Evolutionary conservation across 257 asterid genomes (phyloP).

Genomic region (Solanum pinnatisectum): DNA sequence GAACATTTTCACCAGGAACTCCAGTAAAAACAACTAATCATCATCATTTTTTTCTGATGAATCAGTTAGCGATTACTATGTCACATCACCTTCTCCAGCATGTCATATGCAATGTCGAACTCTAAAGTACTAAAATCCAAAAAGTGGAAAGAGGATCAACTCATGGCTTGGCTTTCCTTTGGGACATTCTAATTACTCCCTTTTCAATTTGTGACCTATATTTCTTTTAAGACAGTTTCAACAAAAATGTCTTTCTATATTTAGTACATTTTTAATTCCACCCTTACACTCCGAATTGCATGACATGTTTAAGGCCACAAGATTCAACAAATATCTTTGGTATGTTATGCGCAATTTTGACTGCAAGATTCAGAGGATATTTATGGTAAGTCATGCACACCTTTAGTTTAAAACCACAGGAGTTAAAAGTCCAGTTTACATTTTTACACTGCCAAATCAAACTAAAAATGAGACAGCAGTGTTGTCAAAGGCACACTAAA

Average conservation of each 20-base stretch:
- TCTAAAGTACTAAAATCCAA: not conserved
- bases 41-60: not conserved
- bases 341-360: not conserved
- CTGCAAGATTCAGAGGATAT: not conserved
- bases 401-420: not conserved
- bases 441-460: not conserved
- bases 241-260: not conserved
- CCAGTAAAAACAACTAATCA: not conserved
- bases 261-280: not conserved
- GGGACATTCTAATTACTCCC: not conserved
- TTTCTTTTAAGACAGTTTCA: not conserved
- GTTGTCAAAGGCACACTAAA: not conserved
- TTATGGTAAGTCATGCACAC: not conserved
- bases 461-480: not conserved
- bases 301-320: not conserved
- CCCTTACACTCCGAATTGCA: not conserved
- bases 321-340: not conserved
- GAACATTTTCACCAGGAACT: not conserved
- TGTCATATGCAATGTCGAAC: not conserved
- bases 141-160: not conserved
- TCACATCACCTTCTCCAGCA: not conserved
- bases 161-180: not conserved
- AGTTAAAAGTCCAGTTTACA: not conserved
- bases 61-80: not conserved
- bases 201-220: not conserved